A percentile compares a stretch with the other conserved stretches of the same genome.
These are phyloP conservation scores for Peterozyma xylosa DNA, from an alignment of 805 yeast genomes.

Conservation along the genomic window DNA sequence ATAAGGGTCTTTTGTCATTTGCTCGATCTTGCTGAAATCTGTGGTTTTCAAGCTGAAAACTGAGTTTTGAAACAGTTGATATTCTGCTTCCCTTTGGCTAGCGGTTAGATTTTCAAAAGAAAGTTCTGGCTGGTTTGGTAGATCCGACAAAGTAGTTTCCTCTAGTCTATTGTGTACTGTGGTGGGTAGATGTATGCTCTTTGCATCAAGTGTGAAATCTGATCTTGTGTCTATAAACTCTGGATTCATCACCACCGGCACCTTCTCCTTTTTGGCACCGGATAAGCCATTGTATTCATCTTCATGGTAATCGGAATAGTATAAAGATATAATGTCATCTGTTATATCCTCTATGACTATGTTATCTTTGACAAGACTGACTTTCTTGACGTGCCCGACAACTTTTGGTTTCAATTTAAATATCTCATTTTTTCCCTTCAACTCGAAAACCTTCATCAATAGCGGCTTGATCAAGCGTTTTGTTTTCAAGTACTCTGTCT, in stretches of 20 bases:
- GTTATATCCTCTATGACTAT: not conserved
- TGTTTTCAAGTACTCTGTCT: not conserved
- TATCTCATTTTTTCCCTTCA: not conserved
- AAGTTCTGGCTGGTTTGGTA: constrained; percentile 6
- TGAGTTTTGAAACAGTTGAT: constrained; percentile 12
- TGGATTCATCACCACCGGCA: no score
- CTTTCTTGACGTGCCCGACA: not conserved
- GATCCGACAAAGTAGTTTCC: not conserved
- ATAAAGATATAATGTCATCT: not conserved
- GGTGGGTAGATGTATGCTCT: not conserved
- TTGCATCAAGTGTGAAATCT: not conserved
- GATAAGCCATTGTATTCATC: not conserved
- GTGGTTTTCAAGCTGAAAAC: constrained; percentile 11
- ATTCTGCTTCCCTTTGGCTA: constrained; percentile 11
- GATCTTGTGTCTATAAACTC: no score
- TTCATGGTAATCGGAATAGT: not conserved
- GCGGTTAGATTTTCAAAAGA: constrained; percentile 4
- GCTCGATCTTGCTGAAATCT: constrained; percentile 12
- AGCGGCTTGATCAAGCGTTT: not conserved
- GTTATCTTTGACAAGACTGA: not conserved
- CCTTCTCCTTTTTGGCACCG: no score
- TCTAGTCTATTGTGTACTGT: not conserved
- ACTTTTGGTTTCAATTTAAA: not conserved
- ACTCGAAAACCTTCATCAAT: not conserved
- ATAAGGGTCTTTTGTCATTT: constrained; percentile 11